phyloP scores from a whole-genome alignment of 306 rosid genomes.

The Senna siamea region DNA sequence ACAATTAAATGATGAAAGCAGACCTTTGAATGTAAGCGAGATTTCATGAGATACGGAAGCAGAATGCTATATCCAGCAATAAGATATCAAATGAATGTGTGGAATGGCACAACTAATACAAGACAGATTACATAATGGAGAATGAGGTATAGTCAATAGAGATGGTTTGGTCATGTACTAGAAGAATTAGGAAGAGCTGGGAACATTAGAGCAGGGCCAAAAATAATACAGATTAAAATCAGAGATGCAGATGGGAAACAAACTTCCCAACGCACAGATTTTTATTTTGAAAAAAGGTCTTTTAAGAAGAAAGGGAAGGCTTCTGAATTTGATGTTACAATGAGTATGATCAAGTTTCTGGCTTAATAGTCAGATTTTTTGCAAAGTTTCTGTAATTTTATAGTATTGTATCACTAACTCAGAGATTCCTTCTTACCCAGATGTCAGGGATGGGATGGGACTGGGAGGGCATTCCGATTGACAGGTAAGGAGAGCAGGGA shows the following conservation, averaged over 20 bases:
- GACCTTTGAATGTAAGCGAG: background rate
- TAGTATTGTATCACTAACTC: background rate
- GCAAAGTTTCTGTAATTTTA: background rate
- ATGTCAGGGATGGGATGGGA: background rate
- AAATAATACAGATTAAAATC: background rate
- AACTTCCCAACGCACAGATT: background rate
- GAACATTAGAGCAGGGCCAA: background rate
- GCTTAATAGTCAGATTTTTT: background rate
- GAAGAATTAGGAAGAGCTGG: slow-evolving; percentile 7
- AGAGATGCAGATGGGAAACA: slow-evolving; percentile 1
- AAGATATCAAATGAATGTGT: slow-evolving; percentile 12
- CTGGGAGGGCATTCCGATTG: background rate
- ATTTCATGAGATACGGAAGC: slow-evolving; percentile 4
- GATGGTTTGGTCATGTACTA: slow-evolving; percentile 31
- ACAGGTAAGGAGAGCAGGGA: background rate
- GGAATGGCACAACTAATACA: background rate
- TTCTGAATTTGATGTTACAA: background rate
- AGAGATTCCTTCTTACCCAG: background rate
- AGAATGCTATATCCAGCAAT: too few relatives aligned
- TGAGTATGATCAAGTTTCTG: background rate
- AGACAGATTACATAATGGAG: background rate
- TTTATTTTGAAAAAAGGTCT: background rate
- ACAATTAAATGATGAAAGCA: background rate
- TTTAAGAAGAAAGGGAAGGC: background rate
- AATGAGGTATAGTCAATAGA: slow-evolving; percentile 3